Base-by-base conservation (phyloP, 2,329 filamentous ascomycete species). In the Lasiodiplodia hormozganensis region DNA sequence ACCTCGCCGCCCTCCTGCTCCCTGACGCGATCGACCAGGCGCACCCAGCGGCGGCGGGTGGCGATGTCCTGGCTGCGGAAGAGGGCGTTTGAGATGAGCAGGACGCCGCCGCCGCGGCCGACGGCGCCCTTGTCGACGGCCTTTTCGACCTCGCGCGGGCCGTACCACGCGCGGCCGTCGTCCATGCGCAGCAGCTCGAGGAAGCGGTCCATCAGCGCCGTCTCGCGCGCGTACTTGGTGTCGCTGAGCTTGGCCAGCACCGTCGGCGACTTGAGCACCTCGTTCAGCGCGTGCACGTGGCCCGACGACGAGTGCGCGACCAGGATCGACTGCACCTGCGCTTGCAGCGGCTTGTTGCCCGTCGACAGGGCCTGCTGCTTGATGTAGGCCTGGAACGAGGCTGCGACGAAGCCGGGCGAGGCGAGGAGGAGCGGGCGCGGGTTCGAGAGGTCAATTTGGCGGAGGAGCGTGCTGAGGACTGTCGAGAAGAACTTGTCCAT, bases 101-200 rank as follows among this genome's bases (percentile, higher is more conserved):
- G 80, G 2, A 94, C 88, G 14, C 94, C 94, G 0, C 94, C 94
- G 10, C 94, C 93, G 16, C 91, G 86, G 0, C 94, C 94, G 0
- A 98, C 93, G 0, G 94, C 96, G 1, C 95, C 95, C 73, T 96
- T 92, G 12, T 89, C 89, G 4, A 97, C 90, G 0, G 95, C 95
- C 70, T 87, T 88, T 76, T 93, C 89, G 2, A 97, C 94, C 65
- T 97, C 93, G 16, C 85, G 87, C 0, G 91, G 88, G 0, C 96
- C 96, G 79, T 99, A 99, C 86, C 94, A 97, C 2, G 94, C 95
- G 68, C 92, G 88, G 2, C 92, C 92, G 72, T 97, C 94, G 71
- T 98, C 94, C 69, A 88, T 88, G 64, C 94, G 89, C 69, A 99
- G 83, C 70, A 92, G 84, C 0, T 89, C 87, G 73, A 92, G 89